phyloP scores from a whole-genome alignment of 129 eudicot genomes.

The Helianthus tuberosus region DNA sequence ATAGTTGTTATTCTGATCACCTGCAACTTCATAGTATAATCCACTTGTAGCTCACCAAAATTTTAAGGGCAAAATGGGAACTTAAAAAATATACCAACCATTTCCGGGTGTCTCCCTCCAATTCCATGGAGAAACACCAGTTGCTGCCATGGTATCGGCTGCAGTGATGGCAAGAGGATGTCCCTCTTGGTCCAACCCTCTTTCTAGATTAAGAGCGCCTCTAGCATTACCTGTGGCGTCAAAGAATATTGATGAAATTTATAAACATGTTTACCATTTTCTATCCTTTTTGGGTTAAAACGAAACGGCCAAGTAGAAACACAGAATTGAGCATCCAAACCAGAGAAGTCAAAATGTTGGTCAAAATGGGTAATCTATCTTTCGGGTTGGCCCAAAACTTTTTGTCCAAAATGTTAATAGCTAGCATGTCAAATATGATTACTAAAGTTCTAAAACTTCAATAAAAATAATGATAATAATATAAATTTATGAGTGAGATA shows the following conservation, averaged over 20 bases:
- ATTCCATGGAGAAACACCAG: constrained; percentile 83
- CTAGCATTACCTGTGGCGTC: constrained; percentile 60
- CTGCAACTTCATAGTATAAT: constrained; percentile 35
- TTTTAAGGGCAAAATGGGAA: constrained; percentile 12
- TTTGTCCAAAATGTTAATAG: neutral
- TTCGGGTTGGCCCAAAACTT: neutral
- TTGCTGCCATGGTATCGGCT: constrained; percentile 78
- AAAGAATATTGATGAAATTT: constrained; percentile 8
- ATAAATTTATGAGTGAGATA: no score
- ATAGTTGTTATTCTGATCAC: constrained; percentile 63
- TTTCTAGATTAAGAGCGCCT: constrained; percentile 67
- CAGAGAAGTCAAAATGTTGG: neutral
- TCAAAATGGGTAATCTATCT: neutral
- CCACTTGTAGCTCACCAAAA: neutral
- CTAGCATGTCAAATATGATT: neutral
- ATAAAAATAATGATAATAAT: no score
- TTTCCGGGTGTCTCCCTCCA: constrained; percentile 89
- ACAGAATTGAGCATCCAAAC: neutral
- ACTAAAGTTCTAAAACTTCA: neutral
- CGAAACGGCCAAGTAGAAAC: neutral
- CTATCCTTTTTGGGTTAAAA: no score
- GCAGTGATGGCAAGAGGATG: no score
- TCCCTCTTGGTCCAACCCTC: constrained; percentile 79
- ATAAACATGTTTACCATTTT: neutral
- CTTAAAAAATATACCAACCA: constrained; percentile 43